Evolutionary conservation across 345 rosid genomes (phyloP).

Genomic region (Salix dunnii): DNA sequence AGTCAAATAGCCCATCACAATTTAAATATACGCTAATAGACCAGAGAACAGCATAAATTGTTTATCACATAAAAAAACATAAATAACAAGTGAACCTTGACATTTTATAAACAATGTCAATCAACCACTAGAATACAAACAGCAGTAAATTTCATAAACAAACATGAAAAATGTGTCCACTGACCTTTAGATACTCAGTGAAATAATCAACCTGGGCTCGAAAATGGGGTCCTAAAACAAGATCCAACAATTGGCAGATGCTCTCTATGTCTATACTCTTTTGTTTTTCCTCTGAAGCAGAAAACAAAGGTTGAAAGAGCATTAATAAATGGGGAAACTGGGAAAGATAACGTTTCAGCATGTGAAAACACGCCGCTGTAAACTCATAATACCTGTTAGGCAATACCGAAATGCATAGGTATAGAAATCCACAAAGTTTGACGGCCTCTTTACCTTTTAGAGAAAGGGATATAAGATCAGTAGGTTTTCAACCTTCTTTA

Average conservation of each 20-base stretch:
- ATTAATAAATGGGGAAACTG: not conserved
- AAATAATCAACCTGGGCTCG: slow-evolving; percentile 33
- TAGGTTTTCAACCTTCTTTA: not conserved
- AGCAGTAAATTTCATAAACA: not conserved
- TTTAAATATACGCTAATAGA: not conserved
- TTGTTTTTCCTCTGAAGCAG: slow-evolving; percentile 32
- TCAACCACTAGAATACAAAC: not conserved
- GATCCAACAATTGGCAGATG: slow-evolving; percentile 35
- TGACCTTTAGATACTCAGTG: slow-evolving; percentile 29
- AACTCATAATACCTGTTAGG: slow-evolving; percentile 26
- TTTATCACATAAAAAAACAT: not conserved
- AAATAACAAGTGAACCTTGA: not conserved
- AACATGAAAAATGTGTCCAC: not conserved
- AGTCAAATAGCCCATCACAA: not conserved
- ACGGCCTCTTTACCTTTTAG: slow-evolving; percentile 30
- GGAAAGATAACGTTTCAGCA: not conserved
- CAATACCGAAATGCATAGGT: slow-evolving; percentile 32
- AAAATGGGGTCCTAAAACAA: slow-evolving; percentile 29
- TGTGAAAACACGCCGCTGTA: not conserved
- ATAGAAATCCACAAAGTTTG: slow-evolving; percentile 35
- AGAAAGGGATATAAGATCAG: not conserved
- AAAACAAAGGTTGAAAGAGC: not conserved
- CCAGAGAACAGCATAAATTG: not conserved
- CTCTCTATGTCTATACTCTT: slow-evolving; percentile 40
- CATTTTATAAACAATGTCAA: not conserved